These are phyloP conservation scores for Mortierella claussenii DNA, from an alignment of 192 early-diverging fungal genomes.

Conservation along the genomic window DNA sequence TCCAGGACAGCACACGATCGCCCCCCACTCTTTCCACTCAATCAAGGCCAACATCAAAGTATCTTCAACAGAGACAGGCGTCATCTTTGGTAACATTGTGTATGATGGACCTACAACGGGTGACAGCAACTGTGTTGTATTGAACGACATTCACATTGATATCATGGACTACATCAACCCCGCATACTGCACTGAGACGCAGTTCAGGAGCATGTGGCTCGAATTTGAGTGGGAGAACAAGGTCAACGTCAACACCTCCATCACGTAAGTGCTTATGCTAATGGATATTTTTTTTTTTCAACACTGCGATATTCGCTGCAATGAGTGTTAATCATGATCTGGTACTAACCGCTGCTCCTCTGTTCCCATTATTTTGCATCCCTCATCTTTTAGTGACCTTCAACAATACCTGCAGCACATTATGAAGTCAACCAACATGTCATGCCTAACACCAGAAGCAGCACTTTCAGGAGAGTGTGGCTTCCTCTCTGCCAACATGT, in stretches of 20 bases:
- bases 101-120: slow-evolving; percentile 95
- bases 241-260: slow-evolving; percentile 96
- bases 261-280: slow-evolving; percentile 77
- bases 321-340: too few species aligned
- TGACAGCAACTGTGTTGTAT: slow-evolving; percentile 91
- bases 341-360: too few species aligned
- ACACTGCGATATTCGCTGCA: too few species aligned
- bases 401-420: slow-evolving; percentile 91
- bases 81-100: slow-evolving; percentile 98
- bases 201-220: slow-evolving; percentile 98
- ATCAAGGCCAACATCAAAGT: slow-evolving; percentile 99
- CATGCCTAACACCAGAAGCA: slow-evolving; percentile 94
- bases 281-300: too few species aligned
- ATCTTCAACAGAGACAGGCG: slow-evolving; percentile 97
- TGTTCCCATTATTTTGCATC: too few species aligned
- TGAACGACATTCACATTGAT: slow-evolving; percentile 98
- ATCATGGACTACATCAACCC: slow-evolving; percentile 99
- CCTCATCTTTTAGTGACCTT: slow-evolving; percentile 74
- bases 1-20: slow-evolving; percentile 87
- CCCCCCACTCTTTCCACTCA: slow-evolving; percentile 92
- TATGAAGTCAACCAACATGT: slow-evolving; percentile 97
- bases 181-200: slow-evolving; percentile 87
- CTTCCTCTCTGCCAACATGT: slow-evolving; percentile 97
- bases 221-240: slow-evolving; percentile 99
- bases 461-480: slow-evolving; percentile 95